Conservation (phyloP, 2,329 filamentous ascomycete species). For the Orbilia brochopaga region DNA sequence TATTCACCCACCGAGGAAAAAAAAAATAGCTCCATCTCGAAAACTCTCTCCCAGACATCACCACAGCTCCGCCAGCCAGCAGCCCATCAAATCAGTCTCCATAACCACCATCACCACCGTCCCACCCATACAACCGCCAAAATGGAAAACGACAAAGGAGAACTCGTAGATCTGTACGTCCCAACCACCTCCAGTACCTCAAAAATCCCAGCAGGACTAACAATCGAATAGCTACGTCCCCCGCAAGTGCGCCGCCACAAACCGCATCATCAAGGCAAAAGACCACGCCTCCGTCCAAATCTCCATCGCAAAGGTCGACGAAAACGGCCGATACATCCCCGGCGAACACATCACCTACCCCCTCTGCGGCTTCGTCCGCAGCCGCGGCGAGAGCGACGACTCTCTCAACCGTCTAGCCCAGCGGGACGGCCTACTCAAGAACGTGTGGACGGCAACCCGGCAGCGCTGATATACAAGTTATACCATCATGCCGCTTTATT, state of each 20-base stretch:
- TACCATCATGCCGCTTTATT: too few species aligned
- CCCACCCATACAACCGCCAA: slow-evolving; percentile 57
- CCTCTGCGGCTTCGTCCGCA: slow-evolving; percentile 94
- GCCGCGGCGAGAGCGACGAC: slow-evolving; percentile 98
- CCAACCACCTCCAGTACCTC: slow-evolving; percentile 16
- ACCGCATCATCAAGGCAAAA: slow-evolving; percentile 99
- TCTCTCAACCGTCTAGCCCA: slow-evolving; percentile 91
- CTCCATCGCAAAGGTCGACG: slow-evolving; percentile 95
- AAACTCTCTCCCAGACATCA: slow-evolving; percentile 12
- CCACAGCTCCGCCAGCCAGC: slow-evolving; percentile 4
- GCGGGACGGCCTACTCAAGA: slow-evolving; percentile 95
- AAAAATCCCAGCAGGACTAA: slow-evolving; percentile 47
- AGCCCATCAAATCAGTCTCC: neutral
- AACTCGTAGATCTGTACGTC: slow-evolving; percentile 97
- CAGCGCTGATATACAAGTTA: too few species aligned
- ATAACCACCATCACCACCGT: neutral
- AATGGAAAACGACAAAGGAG: slow-evolving; percentile 99
- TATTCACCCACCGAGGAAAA: slow-evolving; percentile 14
- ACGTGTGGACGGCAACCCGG: slow-evolving; percentile 81
- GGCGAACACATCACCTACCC: slow-evolving; percentile 98
- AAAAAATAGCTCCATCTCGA: slow-evolving; percentile 17
- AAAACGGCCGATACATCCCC: slow-evolving; percentile 91
- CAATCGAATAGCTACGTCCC: slow-evolving; percentile 78
- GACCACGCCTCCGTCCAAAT: slow-evolving; percentile 99
- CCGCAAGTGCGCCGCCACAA: slow-evolving; percentile 97